These are phyloP conservation scores for Aspergillus sp. DNA, from an alignment of 2,329 filamentous ascomycete species.

Conservation along the genomic window DNA sequence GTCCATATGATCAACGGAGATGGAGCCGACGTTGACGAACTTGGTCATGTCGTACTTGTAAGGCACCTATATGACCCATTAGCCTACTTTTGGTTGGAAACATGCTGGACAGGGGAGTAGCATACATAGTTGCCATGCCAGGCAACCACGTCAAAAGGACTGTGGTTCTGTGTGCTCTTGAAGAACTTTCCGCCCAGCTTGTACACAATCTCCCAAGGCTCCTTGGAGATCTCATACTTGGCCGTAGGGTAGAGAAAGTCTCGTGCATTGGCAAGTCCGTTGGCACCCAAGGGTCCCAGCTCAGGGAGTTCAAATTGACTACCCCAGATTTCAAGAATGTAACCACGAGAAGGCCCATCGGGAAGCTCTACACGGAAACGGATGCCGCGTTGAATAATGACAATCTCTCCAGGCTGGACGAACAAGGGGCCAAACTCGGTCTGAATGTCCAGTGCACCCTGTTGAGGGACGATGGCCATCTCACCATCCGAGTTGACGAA, in stretches of 20 bases:
- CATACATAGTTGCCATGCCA: conserved; percentile 68
- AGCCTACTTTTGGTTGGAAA: background rate
- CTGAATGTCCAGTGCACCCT: conserved; percentile 66
- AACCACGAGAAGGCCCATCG: conserved; percentile 63
- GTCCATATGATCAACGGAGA: conserved; percentile 45
- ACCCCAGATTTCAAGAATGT: conserved; percentile 68
- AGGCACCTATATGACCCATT: conserved; percentile 28
- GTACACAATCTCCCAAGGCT: conserved; percentile 59
- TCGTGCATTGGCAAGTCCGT: conserved; percentile 64
- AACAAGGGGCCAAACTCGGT: conserved; percentile 67
- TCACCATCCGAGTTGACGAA: conserved; percentile 68
- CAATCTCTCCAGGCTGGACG: conserved; percentile 68
- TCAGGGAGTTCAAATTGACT: conserved; percentile 67
- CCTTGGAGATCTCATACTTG: conserved; percentile 57
- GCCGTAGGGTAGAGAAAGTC: conserved; percentile 67
- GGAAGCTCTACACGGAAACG: conserved; percentile 63
- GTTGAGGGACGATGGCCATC: conserved; percentile 64
- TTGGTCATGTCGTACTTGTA: conserved; percentile 47
- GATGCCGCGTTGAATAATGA: conserved; percentile 66
- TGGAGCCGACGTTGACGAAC: conserved; percentile 43
- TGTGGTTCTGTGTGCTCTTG: conserved; percentile 62
- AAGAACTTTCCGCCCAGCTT: conserved; percentile 66
- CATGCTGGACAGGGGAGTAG: background rate
- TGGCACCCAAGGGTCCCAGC: conserved; percentile 66
- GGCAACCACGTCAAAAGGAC: conserved; percentile 70